Percentiles rank a stretch among this genome's conserved stretches.
Evolutionary conservation across 164 flowering plant species (phyloP).

Genomic region (Umbellularia californica): DNA sequence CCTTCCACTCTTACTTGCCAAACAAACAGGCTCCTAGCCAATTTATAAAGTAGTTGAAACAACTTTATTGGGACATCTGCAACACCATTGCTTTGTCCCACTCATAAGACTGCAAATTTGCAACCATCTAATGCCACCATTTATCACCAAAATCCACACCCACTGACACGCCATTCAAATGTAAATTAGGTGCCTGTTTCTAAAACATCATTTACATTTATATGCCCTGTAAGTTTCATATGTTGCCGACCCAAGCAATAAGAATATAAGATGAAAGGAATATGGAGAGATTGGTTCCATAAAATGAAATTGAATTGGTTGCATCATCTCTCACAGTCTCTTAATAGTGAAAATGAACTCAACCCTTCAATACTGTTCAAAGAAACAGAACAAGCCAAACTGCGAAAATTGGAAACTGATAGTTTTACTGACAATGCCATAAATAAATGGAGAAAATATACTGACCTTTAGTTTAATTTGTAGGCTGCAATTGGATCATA

Average conservation of each 20-base stretch:
- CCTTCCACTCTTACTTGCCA: too few relatives aligned
- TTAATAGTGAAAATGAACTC: neutral
- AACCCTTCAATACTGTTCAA: neutral
- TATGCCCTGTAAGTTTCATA: neutral
- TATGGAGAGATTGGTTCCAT: neutral
- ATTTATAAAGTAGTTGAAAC: too few relatives aligned
- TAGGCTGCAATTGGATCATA: neutral
- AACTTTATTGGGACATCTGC: too few relatives aligned
- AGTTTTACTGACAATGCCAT: neutral
- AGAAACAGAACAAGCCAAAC: too few relatives aligned
- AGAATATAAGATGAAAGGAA: neutral
- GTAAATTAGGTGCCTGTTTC: too few relatives aligned
- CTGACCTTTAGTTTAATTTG: neutral
- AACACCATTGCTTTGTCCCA: neutral
- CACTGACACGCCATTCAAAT: neutral
- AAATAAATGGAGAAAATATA: too few relatives aligned
- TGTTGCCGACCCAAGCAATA: neutral
- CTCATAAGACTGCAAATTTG: neutral
- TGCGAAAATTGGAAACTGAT: too few relatives aligned
- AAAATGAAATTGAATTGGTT: neutral
- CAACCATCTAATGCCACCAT: neutral
- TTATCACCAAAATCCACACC: neutral
- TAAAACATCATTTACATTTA: neutral
- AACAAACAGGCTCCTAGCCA: too few relatives aligned
- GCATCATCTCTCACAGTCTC: neutral